Evolutionary conservation across 306 rosid genomes (phyloP), one percentile per base, ranked within the genome.

Genomic region (Inga leiocalycina): DNA sequence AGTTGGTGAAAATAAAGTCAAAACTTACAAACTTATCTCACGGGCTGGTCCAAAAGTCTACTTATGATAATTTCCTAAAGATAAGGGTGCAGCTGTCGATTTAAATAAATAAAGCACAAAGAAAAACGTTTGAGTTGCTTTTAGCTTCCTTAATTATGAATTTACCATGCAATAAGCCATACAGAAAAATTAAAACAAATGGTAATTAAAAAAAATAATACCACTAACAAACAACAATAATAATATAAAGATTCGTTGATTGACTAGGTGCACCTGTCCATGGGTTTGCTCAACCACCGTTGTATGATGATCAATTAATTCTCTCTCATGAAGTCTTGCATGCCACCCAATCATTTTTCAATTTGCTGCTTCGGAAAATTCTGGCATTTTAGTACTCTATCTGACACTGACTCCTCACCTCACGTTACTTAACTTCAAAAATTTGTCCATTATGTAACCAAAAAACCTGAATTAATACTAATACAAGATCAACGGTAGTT

Each of bases 241-340:
- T 62, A 11, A 24, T n/a, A 22, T 43, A 22, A 7, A 46, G 57
- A 59, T 72, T 72, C 19, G n/a, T 16, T 57, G 37, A 22, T 59
- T 14, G 66, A 65, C 80, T 83, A 46, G 88, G 85, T 88, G 75
- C 37, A 88, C 88, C 85, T 66, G 19, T 51, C 52, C 49, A 5
- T 43, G 13, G 61, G 76, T 75, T 56, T 43, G 84, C 64, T 74
- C 83, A 85, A 87, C 89, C 79, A 80, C 51, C 62, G 76, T 46
- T 79, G 71, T 51, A 45, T 48, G 16, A 52, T 76, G 13, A 8
- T 75, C 24, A 37, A 54, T 73, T 57, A 24, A 70, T 71, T 77
- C 71, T 8, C 86, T 24, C 30, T 79, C 35, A 27, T 71, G 67
- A 16, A 81, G 48, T 51, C 71, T 81, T 76, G 64, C 80, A 52